Evolutionary conservation across 1,284 basidiomycete genomes (phyloP), one percentile per base, ranked within the genome.

Genomic region (Moesziomyces aphidis): DNA sequence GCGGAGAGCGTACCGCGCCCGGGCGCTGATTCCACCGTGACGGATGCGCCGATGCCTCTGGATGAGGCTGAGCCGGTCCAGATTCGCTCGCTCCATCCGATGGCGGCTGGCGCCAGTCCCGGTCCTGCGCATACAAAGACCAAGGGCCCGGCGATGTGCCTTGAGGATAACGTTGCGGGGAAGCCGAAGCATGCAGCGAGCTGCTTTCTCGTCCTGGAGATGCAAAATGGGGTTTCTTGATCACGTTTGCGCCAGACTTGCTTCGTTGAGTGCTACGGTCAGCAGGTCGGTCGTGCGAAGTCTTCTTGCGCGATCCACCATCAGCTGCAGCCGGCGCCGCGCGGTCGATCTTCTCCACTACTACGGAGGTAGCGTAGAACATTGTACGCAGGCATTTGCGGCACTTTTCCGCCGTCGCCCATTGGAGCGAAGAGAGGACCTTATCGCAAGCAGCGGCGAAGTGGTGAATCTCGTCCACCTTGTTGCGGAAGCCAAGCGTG

Each of bases 381-480:
- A 75, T 75, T 10, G 73, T 65, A 22, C 64, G 50, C 52, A 75
- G 26, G 52, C 73, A 75, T 34, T 72, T 75, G 43, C 73, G 63
- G 46, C 73, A 75, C 47, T 72, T 75, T 39, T 75, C 73, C 0
- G 73, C 73, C 5, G 67, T 75, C 4, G 68, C 61, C 73, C 73
- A 75, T n/a, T 75, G 63, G 4, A 75, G 53, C 8, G 73, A 75
- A 11, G 67, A 58, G 23, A 75, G 48, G 6, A 75, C 61, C 50
- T 72, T 71, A 58, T 75, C 73, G 55, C 73, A 71, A 1, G 68
- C 64, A 17, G 63, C 63, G 22, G 68, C 68, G 55, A 64, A 75
- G 58, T 75, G 73, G 24, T 75, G 68, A 11, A 75, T 72, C 48
- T 75, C 73, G 22, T 71, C 73, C 8, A 75, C 64, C 50, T 75